Conservation (phyloP, 805 yeast species). For the Lachancea nothofagi region DNA sequence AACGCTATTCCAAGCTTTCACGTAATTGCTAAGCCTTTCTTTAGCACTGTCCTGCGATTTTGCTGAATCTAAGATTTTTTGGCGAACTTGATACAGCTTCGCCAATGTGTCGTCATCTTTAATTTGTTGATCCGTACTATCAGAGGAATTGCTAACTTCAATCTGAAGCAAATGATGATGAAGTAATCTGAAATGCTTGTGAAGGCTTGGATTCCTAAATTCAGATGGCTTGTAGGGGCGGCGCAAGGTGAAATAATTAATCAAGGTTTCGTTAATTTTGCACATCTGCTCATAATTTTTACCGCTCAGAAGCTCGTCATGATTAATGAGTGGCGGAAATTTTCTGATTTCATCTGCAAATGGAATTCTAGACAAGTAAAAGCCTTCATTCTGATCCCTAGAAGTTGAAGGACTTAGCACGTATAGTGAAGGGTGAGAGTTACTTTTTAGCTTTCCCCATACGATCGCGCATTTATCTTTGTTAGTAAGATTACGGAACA, state of each 20-base stretch:
- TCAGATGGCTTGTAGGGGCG: conserved; percentile 51
- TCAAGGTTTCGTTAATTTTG: conserved; percentile 25
- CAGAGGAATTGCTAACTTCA: conserved; percentile 17
- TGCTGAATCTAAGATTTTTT: conserved; percentile 25
- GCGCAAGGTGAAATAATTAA: conserved; percentile 40
- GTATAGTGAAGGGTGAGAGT: conserved; percentile 51
- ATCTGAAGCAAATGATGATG: conserved; percentile 62
- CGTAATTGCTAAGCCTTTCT: conserved; percentile 22
- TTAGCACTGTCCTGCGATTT: conserved; percentile 20
- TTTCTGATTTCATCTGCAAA: conserved; percentile 69
- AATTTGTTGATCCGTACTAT: conserved; percentile 12
- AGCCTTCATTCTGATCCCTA: conserved; percentile 50
- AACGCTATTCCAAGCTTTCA: conserved; percentile 33
- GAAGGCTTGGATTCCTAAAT: conserved; percentile 59
- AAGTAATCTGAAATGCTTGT: conserved; percentile 58
- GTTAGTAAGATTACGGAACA: conserved; percentile 54
- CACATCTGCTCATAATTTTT: conserved; percentile 23
- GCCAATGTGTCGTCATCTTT: conserved; percentile 34
- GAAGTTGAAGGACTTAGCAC: conserved; percentile 52
- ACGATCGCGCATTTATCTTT: conserved; percentile 56
- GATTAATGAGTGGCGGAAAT: conserved; percentile 41
- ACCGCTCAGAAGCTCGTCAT: conserved; percentile 10
- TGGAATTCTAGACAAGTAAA: conserved; percentile 64
- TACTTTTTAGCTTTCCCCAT: conserved; percentile 59
- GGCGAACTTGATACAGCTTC: conserved; percentile 28